Evolutionary conservation across 257 asterid species (phyloP), one percentile per base, ranked within the genome.

Genomic region (Linaria vulgaris): DNA sequence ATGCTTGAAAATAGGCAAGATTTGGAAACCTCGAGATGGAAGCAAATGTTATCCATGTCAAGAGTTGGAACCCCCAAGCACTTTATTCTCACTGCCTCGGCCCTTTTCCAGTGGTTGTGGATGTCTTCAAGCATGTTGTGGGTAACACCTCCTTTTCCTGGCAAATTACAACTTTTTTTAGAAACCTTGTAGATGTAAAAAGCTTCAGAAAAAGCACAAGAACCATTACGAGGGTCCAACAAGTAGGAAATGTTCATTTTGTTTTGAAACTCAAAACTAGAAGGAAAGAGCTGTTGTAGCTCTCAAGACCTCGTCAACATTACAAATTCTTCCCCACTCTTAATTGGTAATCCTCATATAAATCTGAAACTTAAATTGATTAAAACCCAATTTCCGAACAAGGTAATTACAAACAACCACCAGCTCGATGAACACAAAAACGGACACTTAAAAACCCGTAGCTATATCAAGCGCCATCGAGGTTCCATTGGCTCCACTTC

Each of bases 61-160:
- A 86, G 88, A 67, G 98, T 91, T 11, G 96, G 95, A 66, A 86
- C 91, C 60, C 96, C 98, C 78, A 84, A 76, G 73, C 98, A 91
- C 74, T 88, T 88, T 39, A 91, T 84, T 73, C 96, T 77, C 72
- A 88, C 87, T 12, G 96, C 96, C 77, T 84, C 95, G 1, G 96
- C 96, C 72, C 78, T 81, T 75, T 75, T 91, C 96, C 98, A 91
- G 69, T 91, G 86, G 79, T 61, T 79, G 72, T 88, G 95, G 63
- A 91, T 80, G 70, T 91, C 98, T 65, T 82, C 95, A 64, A 91
- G 88, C 74, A 76, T 81, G 83, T 88, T 88, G 67, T 91, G 98
- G 1, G 96, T 88, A 52, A 91, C 98, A 57, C 98, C 98, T 73
- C 94, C 98, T 66, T 72, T 82, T 24, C 98, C 96, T 84, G 38